Evolutionary conservation across 306 rosid species (phyloP).

Genomic region (Acacia acuminata): DNA sequence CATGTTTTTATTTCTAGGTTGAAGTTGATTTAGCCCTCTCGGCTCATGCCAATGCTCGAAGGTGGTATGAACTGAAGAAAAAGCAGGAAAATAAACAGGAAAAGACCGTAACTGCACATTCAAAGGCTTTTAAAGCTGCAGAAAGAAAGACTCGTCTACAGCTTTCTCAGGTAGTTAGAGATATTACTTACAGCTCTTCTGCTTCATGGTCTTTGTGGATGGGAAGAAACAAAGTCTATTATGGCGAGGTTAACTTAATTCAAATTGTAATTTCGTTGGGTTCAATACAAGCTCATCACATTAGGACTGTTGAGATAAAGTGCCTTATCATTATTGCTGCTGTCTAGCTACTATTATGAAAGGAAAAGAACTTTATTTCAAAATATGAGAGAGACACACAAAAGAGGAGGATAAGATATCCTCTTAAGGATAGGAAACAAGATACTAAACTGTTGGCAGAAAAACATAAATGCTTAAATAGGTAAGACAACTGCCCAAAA

Average conservation of each 20-base stretch:
- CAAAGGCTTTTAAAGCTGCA: conserved; percentile 95
- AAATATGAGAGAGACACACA: not conserved
- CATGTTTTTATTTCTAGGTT: conserved; percentile 50
- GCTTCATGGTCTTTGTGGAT: conserved; percentile 6
- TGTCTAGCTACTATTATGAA: not conserved
- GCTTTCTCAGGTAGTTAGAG: conserved; percentile 73
- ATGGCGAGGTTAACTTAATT: conserved; percentile 14
- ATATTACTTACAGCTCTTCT: conserved; percentile 21
- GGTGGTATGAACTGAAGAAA: conserved; percentile 95
- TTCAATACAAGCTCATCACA: not conserved
- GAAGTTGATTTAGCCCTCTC: conserved; percentile 94
- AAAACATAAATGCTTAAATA: not conserved
- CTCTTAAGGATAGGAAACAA: not conserved
- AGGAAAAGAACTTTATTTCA: not conserved
- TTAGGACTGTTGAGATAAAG: conserved; percentile 16
- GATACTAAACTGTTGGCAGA: not conserved
- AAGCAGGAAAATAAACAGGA: conserved; percentile 95
- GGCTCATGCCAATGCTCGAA: conserved; percentile 95
- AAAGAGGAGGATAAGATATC: not conserved
- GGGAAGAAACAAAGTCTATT: conserved; percentile 24
- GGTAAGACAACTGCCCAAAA: not conserved
- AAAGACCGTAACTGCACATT: conserved; percentile 91
- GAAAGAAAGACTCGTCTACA: conserved; percentile 96
- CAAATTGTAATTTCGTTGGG: conserved; percentile 15
- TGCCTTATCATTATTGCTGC: not conserved